A percentile compares a stretch with the other conserved stretches of the same genome.
Evolutionary conservation across 768 basidiomycete species (phyloP).

Genomic region (Suillus hirtellus): DNA sequence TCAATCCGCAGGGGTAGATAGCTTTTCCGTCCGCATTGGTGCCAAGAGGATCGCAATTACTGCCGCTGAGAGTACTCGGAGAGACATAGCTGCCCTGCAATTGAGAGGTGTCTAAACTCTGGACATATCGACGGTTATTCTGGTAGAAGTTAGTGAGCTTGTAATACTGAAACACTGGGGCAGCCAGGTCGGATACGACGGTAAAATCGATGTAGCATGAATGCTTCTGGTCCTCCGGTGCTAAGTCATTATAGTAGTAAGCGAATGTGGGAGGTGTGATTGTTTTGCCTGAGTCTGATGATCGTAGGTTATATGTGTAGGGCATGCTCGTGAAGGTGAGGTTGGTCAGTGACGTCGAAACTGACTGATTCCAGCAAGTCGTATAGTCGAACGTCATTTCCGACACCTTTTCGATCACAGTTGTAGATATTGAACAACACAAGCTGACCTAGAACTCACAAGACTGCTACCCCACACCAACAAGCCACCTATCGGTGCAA

Average conservation of each 20-base stretch:
- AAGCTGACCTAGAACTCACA: constrained; percentile 39
- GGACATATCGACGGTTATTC: constrained; percentile 97
- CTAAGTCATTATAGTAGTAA: constrained; percentile 56
- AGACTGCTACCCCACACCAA: constrained; percentile 87
- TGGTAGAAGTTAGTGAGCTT: constrained; percentile 96
- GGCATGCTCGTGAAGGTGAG: constrained; percentile 56
- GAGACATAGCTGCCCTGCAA: constrained; percentile 71
- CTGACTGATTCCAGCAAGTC: constrained; percentile 69
- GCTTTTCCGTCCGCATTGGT: constrained; percentile 46
- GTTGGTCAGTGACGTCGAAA: constrained; percentile 33
- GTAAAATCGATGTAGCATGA: constrained; percentile 84
- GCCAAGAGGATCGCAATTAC: constrained; percentile 91
- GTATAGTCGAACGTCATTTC: constrained; percentile 97
- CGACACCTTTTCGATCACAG: constrained; percentile 57
- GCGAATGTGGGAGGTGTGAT: constrained; percentile 68
- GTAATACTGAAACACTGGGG: constrained; percentile 91
- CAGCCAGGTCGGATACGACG: constrained; percentile 71
- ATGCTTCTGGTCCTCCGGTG: constrained; percentile 44
- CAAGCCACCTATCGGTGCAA: constrained; percentile 94
- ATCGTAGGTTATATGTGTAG: constrained; percentile 62
- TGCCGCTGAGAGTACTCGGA: constrained; percentile 48
- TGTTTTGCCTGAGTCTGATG: constrained; percentile 52
- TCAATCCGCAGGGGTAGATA: constrained; percentile 94
- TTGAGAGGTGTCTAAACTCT: constrained; percentile 84
- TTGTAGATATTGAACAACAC: constrained; percentile 7